These are phyloP conservation scores for Mycena alexandri DNA, from an alignment of 768 basidiomycete species.

Conservation along the genomic window DNA sequence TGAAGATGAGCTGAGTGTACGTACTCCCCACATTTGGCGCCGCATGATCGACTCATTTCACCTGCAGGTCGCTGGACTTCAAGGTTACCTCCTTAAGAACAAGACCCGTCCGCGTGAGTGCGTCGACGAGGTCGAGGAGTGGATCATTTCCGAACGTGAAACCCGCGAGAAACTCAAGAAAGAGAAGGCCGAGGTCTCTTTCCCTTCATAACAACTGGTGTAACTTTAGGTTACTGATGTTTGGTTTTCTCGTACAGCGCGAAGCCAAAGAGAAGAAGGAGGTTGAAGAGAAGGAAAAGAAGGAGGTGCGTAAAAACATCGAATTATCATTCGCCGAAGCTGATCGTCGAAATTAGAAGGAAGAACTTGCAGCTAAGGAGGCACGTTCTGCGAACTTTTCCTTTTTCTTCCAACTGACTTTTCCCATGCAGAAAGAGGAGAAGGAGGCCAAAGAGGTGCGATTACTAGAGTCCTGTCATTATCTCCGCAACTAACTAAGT, in stretches of 20 bases:
- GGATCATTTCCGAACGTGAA: conserved; percentile 86
- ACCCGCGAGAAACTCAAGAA: conserved; percentile 88
- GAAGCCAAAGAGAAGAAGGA: conserved; percentile 87
- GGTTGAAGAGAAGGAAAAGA: conserved; percentile 73
- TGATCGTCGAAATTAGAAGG: conserved; percentile 47
- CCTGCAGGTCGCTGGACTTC: conserved; percentile 80
- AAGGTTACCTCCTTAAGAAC: conserved; percentile 90
- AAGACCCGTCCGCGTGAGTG: conserved; percentile 91
- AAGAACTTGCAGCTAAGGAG: conserved; percentile 65
- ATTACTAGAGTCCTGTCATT: conserved; percentile 9
- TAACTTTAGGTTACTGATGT: conserved; percentile 35
- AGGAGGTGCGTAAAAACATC: conserved; percentile 60
- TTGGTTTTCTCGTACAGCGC: conserved; percentile 58
- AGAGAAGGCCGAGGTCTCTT: conserved; percentile 71
- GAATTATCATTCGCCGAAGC: conserved; percentile 14
- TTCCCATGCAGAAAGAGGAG: conserved; percentile 59
- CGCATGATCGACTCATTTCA: neutral
- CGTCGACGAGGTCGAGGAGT: conserved; percentile 82
- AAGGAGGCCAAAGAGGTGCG: conserved; percentile 70
- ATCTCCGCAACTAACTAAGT: conserved; percentile 27
- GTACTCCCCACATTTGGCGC: conserved; percentile 43
- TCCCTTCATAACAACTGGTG: conserved; percentile 21
- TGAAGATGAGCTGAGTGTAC: conserved; percentile 88
- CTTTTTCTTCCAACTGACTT: conserved; percentile 5
- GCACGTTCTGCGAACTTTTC: conserved; percentile 44